Conservation (phyloP, 2,329 filamentous ascomycete species). For the Penicillium digitatum region DNA sequence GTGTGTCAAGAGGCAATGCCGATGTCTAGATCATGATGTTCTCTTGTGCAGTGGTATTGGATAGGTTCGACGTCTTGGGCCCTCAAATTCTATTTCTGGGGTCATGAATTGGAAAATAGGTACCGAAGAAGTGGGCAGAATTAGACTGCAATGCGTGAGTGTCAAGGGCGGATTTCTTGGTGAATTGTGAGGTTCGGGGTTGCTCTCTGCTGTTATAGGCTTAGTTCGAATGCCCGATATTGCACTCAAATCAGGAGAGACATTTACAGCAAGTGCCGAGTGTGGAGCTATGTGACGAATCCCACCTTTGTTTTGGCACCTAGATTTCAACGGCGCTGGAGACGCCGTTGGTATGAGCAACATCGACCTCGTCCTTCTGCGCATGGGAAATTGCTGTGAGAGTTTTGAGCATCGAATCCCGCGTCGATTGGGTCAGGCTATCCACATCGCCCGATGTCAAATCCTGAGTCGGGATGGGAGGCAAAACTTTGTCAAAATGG, state of each 20-base stretch:
- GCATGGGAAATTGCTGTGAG: slow-evolving; percentile 43
- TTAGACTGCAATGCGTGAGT: slow-evolving; percentile 5
- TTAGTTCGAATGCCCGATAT: neutral
- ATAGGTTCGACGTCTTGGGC: neutral
- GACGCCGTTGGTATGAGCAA: slow-evolving; percentile 21
- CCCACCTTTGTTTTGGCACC: slow-evolving; percentile 10
- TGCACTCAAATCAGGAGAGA: neutral
- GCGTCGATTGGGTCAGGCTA: slow-evolving; percentile 62
- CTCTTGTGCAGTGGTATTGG: neutral
- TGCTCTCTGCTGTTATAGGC: neutral
- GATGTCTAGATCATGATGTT: neutral
- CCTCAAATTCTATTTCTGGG: neutral
- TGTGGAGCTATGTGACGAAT: neutral
- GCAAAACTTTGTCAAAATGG: slow-evolving; percentile 56
- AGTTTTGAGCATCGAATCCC: slow-evolving; percentile 69
- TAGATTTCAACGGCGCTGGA: slow-evolving; percentile 37
- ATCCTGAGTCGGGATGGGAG: slow-evolving; percentile 72
- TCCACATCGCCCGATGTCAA: slow-evolving; percentile 75
- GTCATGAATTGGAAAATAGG: slow-evolving; percentile 5
- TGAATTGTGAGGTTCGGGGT: neutral
- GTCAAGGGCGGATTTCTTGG: neutral
- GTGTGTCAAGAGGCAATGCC: neutral
- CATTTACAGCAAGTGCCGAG: neutral
- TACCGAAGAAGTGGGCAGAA: slow-evolving; percentile 2
- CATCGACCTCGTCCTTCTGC: slow-evolving; percentile 19